phyloP scores from a whole-genome alignment of 148 eudicot genomes.

The Talinum fruticosum region DNA sequence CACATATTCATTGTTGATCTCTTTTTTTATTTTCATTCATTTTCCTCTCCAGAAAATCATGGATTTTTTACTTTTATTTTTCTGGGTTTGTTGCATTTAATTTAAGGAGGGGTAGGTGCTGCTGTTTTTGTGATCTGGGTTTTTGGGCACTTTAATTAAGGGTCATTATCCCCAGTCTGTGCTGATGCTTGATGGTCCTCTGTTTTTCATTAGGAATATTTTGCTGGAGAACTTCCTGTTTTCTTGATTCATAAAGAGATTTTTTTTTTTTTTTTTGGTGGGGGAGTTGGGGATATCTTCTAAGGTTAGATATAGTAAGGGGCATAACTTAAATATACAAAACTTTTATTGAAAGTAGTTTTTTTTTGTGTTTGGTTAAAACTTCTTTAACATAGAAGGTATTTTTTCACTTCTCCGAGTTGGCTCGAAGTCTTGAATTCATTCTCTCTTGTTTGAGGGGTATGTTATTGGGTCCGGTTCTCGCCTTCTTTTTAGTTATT shows the following conservation, averaged over 20 bases:
- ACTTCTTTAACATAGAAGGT: no score
- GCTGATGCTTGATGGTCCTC: constrained; percentile 5
- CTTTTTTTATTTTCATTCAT: constrained; percentile 1
- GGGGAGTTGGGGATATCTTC: no score
- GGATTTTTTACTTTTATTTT: neutral
- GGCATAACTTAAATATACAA: no score
- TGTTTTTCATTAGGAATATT: neutral
- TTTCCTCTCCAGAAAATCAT: neutral
- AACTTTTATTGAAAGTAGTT: no score
- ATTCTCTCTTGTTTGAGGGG: no score
- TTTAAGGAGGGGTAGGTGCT: constrained; percentile 5
- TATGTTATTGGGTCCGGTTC: no score
- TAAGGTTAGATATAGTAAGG: no score
- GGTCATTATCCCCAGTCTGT: constrained; percentile 10
- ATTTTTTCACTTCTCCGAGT: no score
- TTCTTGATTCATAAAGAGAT: neutral
- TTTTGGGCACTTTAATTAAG: neutral
- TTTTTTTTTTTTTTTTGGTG: no score
- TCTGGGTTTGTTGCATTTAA: neutral
- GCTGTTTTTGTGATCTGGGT: constrained; percentile 7
- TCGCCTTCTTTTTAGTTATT: no score
- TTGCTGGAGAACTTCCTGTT: neutral
- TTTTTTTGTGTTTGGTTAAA: no score
- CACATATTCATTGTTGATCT: neutral
- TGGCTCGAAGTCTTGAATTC: no score